Conservation (phyloP, 768 basidiomycete species). For the Pleurotus citrinopileatus region DNA sequence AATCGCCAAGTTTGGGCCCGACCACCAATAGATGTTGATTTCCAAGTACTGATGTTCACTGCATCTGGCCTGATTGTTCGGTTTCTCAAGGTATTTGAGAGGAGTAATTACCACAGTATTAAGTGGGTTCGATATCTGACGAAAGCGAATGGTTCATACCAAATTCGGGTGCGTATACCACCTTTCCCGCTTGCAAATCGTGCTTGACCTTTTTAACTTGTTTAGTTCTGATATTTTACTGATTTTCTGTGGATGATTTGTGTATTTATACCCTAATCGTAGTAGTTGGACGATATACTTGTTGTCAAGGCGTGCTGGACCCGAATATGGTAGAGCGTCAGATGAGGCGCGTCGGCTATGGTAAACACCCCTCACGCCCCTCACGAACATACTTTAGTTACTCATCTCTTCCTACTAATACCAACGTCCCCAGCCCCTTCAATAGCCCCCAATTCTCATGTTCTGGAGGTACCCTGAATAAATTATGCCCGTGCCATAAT, state of each 20-base stretch:
- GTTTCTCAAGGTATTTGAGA: constrained; percentile 98
- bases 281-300: constrained; percentile 2
- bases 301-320: no score
- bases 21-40: constrained; percentile 97
- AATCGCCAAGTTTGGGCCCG: constrained; percentile 95
- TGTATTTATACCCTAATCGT: constrained; percentile 6
- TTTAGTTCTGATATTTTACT: constrained; percentile 7
- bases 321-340: constrained; percentile 2
- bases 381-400: constrained; percentile 7
- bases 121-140: constrained; percentile 97
- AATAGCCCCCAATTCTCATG: constrained; percentile 29
- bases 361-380: no score
- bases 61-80: constrained; percentile 93
- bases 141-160: constrained; percentile 91
- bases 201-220: background rate
- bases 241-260: background rate
- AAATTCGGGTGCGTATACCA: constrained; percentile 74
- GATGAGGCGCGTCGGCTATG: constrained; percentile 9
- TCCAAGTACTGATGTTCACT: constrained; percentile 99
- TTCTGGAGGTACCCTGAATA: constrained; percentile 48
- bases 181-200: no score
- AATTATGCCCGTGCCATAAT: constrained; percentile 9
- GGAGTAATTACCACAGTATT: constrained; percentile 88
- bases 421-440: background rate
- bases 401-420: constrained; percentile 2